Percentiles rank a stretch among this genome's conserved stretches.
phyloP scores from a whole-genome alignment of 768 basidiomycete species.

The Crepidotus variabilis region DNA sequence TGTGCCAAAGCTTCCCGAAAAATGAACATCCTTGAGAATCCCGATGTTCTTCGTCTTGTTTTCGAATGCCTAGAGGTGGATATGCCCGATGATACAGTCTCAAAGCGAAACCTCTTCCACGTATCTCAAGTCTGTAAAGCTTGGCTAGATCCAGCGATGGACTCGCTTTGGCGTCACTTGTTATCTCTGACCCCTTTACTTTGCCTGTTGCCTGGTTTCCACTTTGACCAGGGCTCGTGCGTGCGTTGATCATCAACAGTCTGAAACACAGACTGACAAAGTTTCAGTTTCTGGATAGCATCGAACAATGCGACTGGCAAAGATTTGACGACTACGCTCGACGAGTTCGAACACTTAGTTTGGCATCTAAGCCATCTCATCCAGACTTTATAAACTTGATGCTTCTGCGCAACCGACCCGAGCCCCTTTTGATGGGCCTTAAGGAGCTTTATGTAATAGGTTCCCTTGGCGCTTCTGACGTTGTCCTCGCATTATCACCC shows the following conservation, averaged over 20 bases:
- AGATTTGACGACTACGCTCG: not conserved
- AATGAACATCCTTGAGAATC: not conserved
- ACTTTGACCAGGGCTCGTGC: not conserved
- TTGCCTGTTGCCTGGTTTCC: constrained; percentile 1
- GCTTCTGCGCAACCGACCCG: not conserved
- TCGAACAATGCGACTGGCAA: not conserved
- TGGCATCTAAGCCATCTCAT: not conserved
- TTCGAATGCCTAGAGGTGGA: not conserved
- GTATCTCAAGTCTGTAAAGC: constrained; percentile 6
- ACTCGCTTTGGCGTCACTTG: constrained; percentile 9
- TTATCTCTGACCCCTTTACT: constrained; percentile 9
- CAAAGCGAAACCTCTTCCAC: constrained; percentile 4
- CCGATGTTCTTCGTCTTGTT: not conserved
- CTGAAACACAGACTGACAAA: not conserved
- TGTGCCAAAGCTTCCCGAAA: no score
- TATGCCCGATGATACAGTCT: not conserved
- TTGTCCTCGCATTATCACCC: not conserved
- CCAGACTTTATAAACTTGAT: not conserved
- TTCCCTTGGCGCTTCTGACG: not conserved
- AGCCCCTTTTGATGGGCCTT: not conserved
- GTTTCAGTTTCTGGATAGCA: not conserved
- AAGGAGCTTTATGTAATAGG: not conserved
- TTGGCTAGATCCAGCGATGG: constrained; percentile 12
- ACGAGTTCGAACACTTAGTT: not conserved
- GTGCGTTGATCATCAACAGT: not conserved